These are phyloP conservation scores for Daldinia eschscholtzii DNA, from an alignment of 2,329 filamentous ascomycete genomes.

Conservation along the genomic window DNA sequence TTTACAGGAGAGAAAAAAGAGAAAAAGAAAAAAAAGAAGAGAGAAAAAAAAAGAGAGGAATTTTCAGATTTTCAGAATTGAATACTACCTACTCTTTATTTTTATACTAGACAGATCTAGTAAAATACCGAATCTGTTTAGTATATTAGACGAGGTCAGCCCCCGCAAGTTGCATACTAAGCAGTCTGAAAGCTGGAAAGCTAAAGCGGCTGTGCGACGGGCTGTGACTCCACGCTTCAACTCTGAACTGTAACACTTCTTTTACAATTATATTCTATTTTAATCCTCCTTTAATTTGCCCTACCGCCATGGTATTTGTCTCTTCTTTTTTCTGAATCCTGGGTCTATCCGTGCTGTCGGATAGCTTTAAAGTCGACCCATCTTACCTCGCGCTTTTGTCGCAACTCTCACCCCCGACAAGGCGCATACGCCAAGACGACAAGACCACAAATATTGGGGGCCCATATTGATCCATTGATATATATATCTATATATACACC, in stretches of 20 bases:
- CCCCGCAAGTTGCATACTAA: constrained; percentile 15
- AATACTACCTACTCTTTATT: neutral
- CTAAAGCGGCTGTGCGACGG: constrained; percentile 23
- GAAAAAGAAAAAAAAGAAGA: neutral
- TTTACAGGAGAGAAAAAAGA: neutral
- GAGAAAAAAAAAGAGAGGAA: no score
- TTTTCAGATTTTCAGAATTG: neutral
- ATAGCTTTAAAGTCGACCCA: neutral
- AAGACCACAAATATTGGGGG: constrained; percentile 6
- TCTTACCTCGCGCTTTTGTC: neutral
- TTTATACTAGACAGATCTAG: neutral
- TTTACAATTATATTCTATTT: constrained; percentile 12
- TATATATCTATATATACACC: neutral
- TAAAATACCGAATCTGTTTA: constrained; percentile 4
- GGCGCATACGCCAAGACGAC: constrained; percentile 14
- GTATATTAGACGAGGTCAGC: constrained; percentile 11
- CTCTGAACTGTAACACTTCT: constrained; percentile 17
- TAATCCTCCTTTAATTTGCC: constrained; percentile 1
- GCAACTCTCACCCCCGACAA: neutral
- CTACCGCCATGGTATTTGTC: neutral
- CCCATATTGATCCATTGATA: constrained; percentile 9
- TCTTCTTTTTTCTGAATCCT: neutral
- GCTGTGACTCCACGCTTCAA: constrained; percentile 36
- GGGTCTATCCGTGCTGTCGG: neutral
- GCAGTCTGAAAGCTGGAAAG: neutral